phyloP scores from a whole-genome alignment of 2,329 filamentous ascomycete species.

The Pseudogymnoascus sp. region DNA sequence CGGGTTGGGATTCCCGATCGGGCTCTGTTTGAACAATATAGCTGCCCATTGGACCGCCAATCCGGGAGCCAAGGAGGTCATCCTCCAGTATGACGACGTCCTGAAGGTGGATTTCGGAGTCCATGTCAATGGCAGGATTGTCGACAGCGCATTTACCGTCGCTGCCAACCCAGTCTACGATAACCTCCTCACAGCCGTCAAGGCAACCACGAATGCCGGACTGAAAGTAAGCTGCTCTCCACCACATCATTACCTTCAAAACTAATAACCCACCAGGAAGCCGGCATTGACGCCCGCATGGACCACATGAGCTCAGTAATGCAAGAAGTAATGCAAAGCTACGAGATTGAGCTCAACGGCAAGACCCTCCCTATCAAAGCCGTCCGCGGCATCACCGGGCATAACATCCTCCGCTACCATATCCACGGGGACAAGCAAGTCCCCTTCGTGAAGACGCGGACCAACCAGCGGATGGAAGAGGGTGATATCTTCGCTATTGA shows the following conservation, averaged over 20 bases:
- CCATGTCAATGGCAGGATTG: slow-evolving; percentile 72
- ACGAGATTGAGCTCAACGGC: slow-evolving; percentile 50
- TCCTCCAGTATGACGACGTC: slow-evolving; percentile 67
- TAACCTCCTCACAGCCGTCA: slow-evolving; percentile 65
- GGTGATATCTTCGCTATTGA: slow-evolving; percentile 54
- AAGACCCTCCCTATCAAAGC: slow-evolving; percentile 49
- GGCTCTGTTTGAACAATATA: slow-evolving; percentile 46
- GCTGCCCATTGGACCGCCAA: slow-evolving; percentile 54
- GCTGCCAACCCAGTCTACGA: slow-evolving; percentile 71
- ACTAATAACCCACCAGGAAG: slow-evolving; percentile 28
- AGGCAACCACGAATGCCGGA: slow-evolving; percentile 64
- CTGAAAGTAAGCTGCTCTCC: slow-evolving; percentile 13
- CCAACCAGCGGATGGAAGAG: slow-evolving; percentile 50
- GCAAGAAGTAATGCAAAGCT: slow-evolving; percentile 57
- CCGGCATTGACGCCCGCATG: slow-evolving; percentile 50
- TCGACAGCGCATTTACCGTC: slow-evolving; percentile 76
- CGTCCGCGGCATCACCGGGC: slow-evolving; percentile 49
- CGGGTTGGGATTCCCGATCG: slow-evolving; percentile 51
- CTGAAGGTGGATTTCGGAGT: slow-evolving; percentile 81
- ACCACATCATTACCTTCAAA: no score
- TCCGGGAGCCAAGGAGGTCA: slow-evolving; percentile 58
- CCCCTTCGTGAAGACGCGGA: slow-evolving; percentile 46
- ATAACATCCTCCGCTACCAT: slow-evolving; percentile 47
- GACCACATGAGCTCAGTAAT: slow-evolving; percentile 51
- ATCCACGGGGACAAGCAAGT: slow-evolving; percentile 53